Base-by-base conservation (phyloP, 2,329 filamentous ascomycete genomes). In the Clathrospora elynae region DNA sequence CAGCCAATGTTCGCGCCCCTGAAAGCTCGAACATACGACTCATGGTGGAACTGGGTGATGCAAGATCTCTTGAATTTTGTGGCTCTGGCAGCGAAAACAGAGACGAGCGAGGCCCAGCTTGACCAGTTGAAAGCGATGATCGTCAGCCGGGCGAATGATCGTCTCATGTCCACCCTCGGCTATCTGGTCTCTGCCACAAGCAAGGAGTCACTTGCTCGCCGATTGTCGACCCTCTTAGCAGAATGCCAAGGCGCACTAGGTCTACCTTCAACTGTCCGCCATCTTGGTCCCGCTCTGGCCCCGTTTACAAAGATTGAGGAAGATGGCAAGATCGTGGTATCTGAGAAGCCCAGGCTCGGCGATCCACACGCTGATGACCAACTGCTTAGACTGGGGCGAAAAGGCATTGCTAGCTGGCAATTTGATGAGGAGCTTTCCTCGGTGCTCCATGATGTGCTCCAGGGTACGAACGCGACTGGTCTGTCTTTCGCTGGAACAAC, bases 401-500 rank as follows among this genome's bases (percentile, higher is more conserved):
- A 28, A 13, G 25, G 25, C 25, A 8, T 28, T 8, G n/a, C 25
- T 13, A 9, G 25, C 10, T 28, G 25, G 25, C 11, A 28, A 28
- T 28, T 28, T 14, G 25, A 28, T 28, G 25, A 14, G n/a, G 25
- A 28, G 25, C 25, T 14, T 28, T 28, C 25, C n/a, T 28, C 25
- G 3, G 25, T 28, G n/a, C n/a, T 28, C 25, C 25, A 28, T 28
- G n/a, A 5, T 4, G 11, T 28, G n/a, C n/a, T n/a, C n/a, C 16
- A 32, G 29, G 5, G n/a, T 20, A 35, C 20, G 13, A 35, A 25
- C 4, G 13, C 12, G 20, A 24, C 37, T 13, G 29, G 34, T 5
- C 16, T 45, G 2, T 24, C 26, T 4, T 71, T 70, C 39, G 18
- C 44, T 6, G 57, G 55, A 5, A 70, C 68, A 44, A 48, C 49